Conservation (phyloP, 371 early-diverging fungal genomes). For the Mortierella sp. region DNA sequence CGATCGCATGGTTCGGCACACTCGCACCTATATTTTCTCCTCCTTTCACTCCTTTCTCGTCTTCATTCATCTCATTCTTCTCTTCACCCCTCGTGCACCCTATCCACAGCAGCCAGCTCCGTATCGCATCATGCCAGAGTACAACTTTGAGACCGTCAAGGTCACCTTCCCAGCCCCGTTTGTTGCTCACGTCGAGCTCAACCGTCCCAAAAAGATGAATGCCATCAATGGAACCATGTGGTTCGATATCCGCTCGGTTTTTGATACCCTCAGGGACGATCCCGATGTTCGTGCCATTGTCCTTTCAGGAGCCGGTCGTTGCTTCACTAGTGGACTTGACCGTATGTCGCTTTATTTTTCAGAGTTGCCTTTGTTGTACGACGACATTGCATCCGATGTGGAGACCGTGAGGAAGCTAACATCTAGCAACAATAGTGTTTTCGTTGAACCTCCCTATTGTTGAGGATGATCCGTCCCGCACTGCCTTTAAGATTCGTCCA, state of each 20-base stretch:
- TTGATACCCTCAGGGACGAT: slow-evolving; percentile 63
- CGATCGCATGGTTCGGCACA: background rate
- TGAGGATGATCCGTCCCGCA: slow-evolving; percentile 40
- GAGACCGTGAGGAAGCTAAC: too few species aligned
- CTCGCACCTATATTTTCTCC: background rate
- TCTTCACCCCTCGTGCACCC: background rate
- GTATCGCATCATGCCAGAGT: slow-evolving; percentile 43
- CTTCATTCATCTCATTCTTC: slow-evolving; percentile 3
- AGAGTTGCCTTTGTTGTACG: background rate
- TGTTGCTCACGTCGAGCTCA: slow-evolving; percentile 85
- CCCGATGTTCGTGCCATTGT: slow-evolving; percentile 77
- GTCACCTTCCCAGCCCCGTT: slow-evolving; percentile 65
- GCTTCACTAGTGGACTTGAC: slow-evolving; percentile 94
- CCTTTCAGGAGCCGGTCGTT: slow-evolving; percentile 75
- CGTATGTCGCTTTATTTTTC: slow-evolving; percentile 56
- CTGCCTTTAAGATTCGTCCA: slow-evolving; percentile 49
- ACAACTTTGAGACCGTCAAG: slow-evolving; percentile 69
- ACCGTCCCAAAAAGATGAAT: slow-evolving; percentile 85
- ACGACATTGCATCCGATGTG: background rate
- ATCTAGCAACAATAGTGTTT: slow-evolving; percentile 15
- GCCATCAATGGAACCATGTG: slow-evolving; percentile 69
- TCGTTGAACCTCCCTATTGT: slow-evolving; percentile 43
- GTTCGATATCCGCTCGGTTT: slow-evolving; percentile 39
- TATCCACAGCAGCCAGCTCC: background rate
- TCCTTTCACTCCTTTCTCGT: background rate